These are phyloP conservation scores for Colletotrichum destructivum DNA, from an alignment of 2,329 filamentous ascomycete genomes.

Conservation along the genomic window DNA sequence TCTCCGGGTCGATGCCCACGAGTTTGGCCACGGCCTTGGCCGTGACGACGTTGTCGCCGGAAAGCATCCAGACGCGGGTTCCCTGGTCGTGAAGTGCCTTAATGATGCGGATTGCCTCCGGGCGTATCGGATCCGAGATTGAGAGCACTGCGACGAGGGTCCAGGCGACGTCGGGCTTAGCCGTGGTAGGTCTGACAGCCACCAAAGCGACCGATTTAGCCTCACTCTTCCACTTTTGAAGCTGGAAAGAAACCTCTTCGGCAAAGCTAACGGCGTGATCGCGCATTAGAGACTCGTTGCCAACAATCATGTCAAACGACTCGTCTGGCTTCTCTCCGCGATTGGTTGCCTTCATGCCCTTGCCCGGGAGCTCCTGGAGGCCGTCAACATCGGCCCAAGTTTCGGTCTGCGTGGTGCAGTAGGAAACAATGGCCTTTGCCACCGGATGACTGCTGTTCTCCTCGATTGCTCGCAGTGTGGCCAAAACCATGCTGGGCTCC, in stretches of 20 bases:
- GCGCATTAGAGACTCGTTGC: constrained; percentile 80
- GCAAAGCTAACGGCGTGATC: constrained; percentile 62
- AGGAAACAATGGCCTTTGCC: constrained; percentile 77
- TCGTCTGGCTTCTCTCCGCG: constrained; percentile 46
- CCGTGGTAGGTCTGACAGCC: constrained; percentile 56
- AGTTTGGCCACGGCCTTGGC: constrained; percentile 83
- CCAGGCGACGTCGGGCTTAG: constrained; percentile 53
- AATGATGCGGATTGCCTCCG: constrained; percentile 78
- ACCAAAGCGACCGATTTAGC: constrained; percentile 77
- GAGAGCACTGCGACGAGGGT: constrained; percentile 77
- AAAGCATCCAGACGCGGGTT: constrained; percentile 91
- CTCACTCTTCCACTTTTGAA: constrained; percentile 72
- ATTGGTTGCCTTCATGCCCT: constrained; percentile 76
- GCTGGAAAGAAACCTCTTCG: constrained; percentile 49
- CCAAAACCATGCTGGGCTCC: constrained; percentile 57
- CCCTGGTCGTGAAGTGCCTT: constrained; percentile 74
- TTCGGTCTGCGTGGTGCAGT: constrained; percentile 63
- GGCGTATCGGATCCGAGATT: constrained; percentile 85
- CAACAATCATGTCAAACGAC: constrained; percentile 72
- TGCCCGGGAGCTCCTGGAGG: constrained; percentile 79
- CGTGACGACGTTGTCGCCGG: constrained; percentile 90
- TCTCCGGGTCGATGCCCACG: constrained; percentile 79
- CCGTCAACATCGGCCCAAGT: constrained; percentile 53
- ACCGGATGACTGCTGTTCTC: constrained; percentile 83
- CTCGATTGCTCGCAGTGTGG: constrained; percentile 74